Percentiles rank a stretch among this genome's conserved stretches.
Conservation (phyloP, 192 early-diverging fungal genomes). For the Coemansia sp. region DNA sequence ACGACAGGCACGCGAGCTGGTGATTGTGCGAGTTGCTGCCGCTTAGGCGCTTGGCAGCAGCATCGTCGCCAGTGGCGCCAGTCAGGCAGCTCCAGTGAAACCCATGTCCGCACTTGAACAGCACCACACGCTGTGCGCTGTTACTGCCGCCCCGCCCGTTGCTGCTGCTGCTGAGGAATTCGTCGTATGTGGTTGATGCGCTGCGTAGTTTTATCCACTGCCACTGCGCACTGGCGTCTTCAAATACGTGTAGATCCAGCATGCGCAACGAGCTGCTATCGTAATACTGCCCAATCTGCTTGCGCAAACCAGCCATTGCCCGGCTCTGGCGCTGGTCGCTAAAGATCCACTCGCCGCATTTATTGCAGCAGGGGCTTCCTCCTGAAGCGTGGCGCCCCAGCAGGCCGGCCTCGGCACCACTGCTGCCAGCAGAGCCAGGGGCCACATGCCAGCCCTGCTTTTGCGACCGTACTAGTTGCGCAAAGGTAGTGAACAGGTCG, state of each 20-base stretch:
- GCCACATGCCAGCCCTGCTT: conserved; percentile 47
- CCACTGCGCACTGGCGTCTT: conserved; percentile 46
- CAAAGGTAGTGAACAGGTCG: conserved; percentile 47
- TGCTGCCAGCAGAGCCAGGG: not conserved
- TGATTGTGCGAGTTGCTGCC: not conserved
- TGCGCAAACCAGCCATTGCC: conserved; percentile 30
- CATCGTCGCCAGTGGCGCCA: not conserved
- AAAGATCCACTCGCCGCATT: conserved; percentile 35
- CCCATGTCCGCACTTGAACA: conserved; percentile 51
- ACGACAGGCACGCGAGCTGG: conserved; percentile 23
- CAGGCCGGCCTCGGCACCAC: not conserved
- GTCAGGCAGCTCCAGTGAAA: conserved; percentile 34
- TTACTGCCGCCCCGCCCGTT: not conserved
- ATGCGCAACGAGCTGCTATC: conserved; percentile 37
- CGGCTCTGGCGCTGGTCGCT: conserved; percentile 33
- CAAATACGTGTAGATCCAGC: conserved; percentile 52
- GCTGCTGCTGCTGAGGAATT: conserved; percentile 6
- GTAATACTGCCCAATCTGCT: conserved; percentile 37
- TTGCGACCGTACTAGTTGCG: conserved; percentile 48
- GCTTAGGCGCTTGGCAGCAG: not conserved
- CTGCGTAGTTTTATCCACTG: conserved; percentile 54
- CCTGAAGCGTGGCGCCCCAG: not conserved
- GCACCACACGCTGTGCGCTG: conserved; percentile 16
- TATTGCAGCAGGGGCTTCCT: conserved; percentile 16
- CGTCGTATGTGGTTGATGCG: conserved; percentile 23